Conservation (phyloP, 225 moss, liverwort and hornwort species). For the Asterella californica region DNA sequence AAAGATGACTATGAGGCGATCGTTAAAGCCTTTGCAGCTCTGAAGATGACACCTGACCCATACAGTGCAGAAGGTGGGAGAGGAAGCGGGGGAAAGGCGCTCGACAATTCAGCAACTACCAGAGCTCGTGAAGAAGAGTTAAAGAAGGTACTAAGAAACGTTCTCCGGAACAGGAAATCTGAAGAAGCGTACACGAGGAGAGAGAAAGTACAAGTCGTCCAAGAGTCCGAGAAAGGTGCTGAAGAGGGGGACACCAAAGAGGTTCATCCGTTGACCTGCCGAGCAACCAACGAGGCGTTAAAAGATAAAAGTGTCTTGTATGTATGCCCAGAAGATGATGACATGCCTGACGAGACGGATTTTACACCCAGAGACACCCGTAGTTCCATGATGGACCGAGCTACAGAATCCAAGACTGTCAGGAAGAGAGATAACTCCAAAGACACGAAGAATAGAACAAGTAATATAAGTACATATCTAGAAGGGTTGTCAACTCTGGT, state of each 20-base stretch:
- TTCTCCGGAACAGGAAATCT: not conserved
- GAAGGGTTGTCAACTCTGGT: conserved; percentile 16
- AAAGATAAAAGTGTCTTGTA: conserved; percentile 1
- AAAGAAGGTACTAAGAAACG: not conserved
- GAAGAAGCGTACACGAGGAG: not conserved
- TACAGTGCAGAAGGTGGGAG: not conserved
- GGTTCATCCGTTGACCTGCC: conserved; percentile 14
- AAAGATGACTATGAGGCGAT: conserved; percentile 33
- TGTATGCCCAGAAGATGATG: conserved; percentile 4
- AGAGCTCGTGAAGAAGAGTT: not conserved
- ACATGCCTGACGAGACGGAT: not conserved
- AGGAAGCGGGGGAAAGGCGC: not conserved
- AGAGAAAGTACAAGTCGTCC: not conserved
- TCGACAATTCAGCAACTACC: not conserved
- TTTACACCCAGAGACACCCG: not conserved
- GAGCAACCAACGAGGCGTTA: not conserved
- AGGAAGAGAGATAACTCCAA: not conserved
- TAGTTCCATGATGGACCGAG: not conserved
- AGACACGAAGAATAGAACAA: conserved; percentile 1
- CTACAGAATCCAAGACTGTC: not conserved
- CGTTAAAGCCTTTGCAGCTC: conserved; percentile 17
- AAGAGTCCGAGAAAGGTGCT: not conserved
- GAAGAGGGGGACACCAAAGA: not conserved
- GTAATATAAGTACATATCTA: not conserved
- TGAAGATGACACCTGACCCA: conserved; percentile 1